Conservation (phyloP, 495 filamentous ascomycete genomes). For the Evernia prunastri region DNA sequence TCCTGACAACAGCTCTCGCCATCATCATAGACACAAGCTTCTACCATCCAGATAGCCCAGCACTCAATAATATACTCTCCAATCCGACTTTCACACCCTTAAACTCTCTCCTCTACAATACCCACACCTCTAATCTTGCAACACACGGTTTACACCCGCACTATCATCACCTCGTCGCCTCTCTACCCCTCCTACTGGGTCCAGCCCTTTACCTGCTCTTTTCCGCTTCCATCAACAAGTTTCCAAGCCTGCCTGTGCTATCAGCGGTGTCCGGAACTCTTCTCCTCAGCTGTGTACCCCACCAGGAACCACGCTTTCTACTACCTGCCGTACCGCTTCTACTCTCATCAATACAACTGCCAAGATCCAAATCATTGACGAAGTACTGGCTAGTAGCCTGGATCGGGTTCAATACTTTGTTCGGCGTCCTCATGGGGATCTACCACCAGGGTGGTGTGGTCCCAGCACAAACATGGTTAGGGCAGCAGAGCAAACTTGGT, state of each 20-base stretch:
- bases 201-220: slow-evolving; percentile 68
- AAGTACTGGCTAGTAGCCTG: slow-evolving; percentile 60
- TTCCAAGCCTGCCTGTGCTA: slow-evolving; percentile 51
- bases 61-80: slow-evolving; percentile 42
- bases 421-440: slow-evolving; percentile 80
- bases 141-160: slow-evolving; percentile 85
- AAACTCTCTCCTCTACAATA: slow-evolving; percentile 90
- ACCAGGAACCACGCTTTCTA: slow-evolving; percentile 94
- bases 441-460: slow-evolving; percentile 94
- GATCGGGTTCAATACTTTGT: slow-evolving; percentile 72
- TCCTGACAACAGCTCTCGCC: slow-evolving; percentile 61
- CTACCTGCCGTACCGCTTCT: slow-evolving; percentile 84
- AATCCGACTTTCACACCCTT: slow-evolving; percentile 76
- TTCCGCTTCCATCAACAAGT: slow-evolving; percentile 47
- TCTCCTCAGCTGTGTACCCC: slow-evolving; percentile 76
- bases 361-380: slow-evolving; percentile 41
- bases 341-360: slow-evolving; percentile 71
- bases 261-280: slow-evolving; percentile 77
- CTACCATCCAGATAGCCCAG: slow-evolving; percentile 51
- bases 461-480: slow-evolving; percentile 59
- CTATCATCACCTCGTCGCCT: slow-evolving; percentile 82
- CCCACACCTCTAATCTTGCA: slow-evolving; percentile 67
- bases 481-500: slow-evolving; percentile 29
- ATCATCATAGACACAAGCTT: slow-evolving; percentile 78
- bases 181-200: slow-evolving; percentile 85